Percentiles rank a stretch among this genome's conserved stretches.
Evolutionary conservation across 139 green algal species (phyloP).

Genomic region (Tetraselmis chui): DNA sequence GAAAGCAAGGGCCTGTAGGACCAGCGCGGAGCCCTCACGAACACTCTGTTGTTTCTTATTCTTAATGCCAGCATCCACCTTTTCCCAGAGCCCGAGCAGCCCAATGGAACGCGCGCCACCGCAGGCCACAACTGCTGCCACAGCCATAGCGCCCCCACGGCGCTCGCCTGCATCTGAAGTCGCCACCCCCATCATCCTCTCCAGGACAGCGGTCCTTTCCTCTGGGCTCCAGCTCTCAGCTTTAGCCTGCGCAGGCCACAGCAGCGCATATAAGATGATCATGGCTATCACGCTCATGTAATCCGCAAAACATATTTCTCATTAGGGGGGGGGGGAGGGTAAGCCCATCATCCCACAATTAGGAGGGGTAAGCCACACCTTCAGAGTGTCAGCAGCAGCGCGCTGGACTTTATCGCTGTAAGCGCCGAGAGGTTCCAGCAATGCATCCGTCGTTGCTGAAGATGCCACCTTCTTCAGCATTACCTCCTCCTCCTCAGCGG

Average conservation of each 20-base stretch:
- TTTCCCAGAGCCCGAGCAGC: conserved; percentile 3
- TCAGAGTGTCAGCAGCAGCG: neutral
- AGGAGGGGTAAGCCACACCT: too few relatives aligned
- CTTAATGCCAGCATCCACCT: neutral
- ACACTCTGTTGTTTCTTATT: conserved; percentile 1
- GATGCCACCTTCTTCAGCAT: neutral
- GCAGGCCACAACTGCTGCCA: conserved; percentile 4
- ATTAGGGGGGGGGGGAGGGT: too few relatives aligned
- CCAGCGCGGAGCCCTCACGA: conserved; percentile 5
- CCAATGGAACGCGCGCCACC: conserved; percentile 1
- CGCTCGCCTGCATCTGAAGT: too few relatives aligned
- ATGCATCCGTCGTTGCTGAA: neutral
- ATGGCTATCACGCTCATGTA: too few relatives aligned
- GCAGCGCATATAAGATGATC: too few relatives aligned
- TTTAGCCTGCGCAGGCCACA: too few relatives aligned
- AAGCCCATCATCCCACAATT: too few relatives aligned
- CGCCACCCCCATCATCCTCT: too few relatives aligned
- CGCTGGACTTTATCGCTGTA: neutral
- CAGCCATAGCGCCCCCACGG: neutral
- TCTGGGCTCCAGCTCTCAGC: too few relatives aligned
- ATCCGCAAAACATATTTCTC: too few relatives aligned
- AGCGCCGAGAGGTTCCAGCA: neutral
- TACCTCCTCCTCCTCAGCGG: neutral
- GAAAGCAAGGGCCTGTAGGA: neutral
- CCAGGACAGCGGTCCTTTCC: too few relatives aligned